A percentile compares a stretch with the other conserved stretches of the same genome.
phyloP scores from a whole-genome alignment of 2,329 filamentous ascomycete genomes.

The Aureobasidium musti region DNA sequence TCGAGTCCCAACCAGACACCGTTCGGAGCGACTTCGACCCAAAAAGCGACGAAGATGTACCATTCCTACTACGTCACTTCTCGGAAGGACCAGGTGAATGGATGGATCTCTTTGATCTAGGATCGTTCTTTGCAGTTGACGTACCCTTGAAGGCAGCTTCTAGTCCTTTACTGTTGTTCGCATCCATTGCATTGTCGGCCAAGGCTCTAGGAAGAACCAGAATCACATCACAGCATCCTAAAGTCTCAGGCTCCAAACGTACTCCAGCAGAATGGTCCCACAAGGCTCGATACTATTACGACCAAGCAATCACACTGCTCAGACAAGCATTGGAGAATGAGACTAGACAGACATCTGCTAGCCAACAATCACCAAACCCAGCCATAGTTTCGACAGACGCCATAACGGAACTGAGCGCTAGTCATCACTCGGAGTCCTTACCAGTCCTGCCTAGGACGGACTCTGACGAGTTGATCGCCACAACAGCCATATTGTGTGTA shows the following conservation, averaged over 20 bases:
- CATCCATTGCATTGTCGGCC: slow-evolving; percentile 62
- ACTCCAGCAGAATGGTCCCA: slow-evolving; percentile 56
- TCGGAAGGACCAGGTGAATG: slow-evolving; percentile 61
- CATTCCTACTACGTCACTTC: slow-evolving; percentile 61
- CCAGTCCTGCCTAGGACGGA: slow-evolving; percentile 44
- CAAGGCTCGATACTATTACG: slow-evolving; percentile 62
- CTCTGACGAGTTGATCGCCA: slow-evolving; percentile 63
- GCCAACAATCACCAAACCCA: background rate
- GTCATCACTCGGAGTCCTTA: background rate
- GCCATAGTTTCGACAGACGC: slow-evolving; percentile 44
- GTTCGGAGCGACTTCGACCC: slow-evolving; percentile 14
- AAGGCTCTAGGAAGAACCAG: slow-evolving; percentile 60
- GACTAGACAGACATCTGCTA: slow-evolving; percentile 20
- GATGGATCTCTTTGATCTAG: slow-evolving; percentile 60
- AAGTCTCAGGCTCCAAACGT: slow-evolving; percentile 24
- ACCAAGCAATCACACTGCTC: slow-evolving; percentile 45
- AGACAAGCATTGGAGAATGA: slow-evolving; percentile 40
- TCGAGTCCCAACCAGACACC: background rate
- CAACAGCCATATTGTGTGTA: slow-evolving; percentile 66
- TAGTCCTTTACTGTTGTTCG: slow-evolving; percentile 54
- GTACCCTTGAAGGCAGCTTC: slow-evolving; percentile 59
- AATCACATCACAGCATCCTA: slow-evolving; percentile 22
- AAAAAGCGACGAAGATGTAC: slow-evolving; percentile 54
- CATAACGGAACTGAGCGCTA: background rate
- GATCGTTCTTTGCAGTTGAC: slow-evolving; percentile 61